Conservation (phyloP, 768 basidiomycete species). For the Suillus sp. region DNA sequence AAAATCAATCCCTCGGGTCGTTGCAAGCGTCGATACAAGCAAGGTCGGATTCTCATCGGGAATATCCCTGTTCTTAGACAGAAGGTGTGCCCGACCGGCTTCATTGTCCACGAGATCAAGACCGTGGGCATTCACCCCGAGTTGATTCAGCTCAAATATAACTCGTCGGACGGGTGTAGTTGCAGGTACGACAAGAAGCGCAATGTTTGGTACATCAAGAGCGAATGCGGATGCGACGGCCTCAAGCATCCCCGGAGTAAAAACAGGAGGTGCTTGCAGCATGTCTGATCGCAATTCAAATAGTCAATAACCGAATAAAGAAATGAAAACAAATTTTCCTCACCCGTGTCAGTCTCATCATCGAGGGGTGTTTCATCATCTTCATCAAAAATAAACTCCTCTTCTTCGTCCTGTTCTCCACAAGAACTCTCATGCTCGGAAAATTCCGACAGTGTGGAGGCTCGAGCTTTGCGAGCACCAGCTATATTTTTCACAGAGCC, state of each 20-base stretch:
- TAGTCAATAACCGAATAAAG: constrained; percentile 14
- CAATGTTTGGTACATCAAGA: constrained; percentile 67
- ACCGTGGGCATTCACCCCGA: constrained; percentile 68
- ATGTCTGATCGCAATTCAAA: constrained; percentile 40
- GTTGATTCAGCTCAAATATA: constrained; percentile 60
- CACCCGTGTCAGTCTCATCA: constrained; percentile 27
- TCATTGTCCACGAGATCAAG: constrained; percentile 53
- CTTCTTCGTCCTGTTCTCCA: constrained; percentile 10
- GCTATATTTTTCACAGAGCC: constrained; percentile 56
- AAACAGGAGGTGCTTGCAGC: constrained; percentile 48
- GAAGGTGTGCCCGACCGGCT: constrained; percentile 45
- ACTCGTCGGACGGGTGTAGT: constrained; percentile 61
- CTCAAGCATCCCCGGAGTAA: constrained; percentile 60
- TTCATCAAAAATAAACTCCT: constrained; percentile 27
- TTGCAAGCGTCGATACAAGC: constrained; percentile 69
- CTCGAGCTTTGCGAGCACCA: constrained; percentile 38
- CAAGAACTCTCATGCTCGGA: background rate
- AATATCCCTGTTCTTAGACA: constrained; percentile 34
- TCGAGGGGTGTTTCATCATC: constrained; percentile 23
- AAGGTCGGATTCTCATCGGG: constrained; percentile 56
- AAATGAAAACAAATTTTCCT: constrained; percentile 1
- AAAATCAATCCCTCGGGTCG: constrained; percentile 73
- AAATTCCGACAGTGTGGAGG: background rate
- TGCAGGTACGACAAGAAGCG: constrained; percentile 68
- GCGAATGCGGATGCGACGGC: constrained; percentile 72